phyloP scores from a whole-genome alignment of 2,329 filamentous ascomycete genomes.

The Leptosphaerulina australis region DNA sequence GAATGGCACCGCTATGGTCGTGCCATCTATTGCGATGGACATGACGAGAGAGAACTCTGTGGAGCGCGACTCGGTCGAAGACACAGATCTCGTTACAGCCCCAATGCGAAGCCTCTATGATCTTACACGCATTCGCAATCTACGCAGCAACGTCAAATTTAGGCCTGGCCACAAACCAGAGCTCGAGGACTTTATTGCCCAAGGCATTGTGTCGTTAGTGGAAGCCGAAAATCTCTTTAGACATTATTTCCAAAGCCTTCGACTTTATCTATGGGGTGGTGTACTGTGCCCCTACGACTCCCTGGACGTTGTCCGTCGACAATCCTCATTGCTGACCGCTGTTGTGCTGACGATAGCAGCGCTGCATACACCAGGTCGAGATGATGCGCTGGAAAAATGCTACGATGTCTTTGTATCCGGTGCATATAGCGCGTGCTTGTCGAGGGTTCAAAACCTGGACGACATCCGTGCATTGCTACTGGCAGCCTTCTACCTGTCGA shows the following conservation, averaged over 20 bases:
- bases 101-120: constrained; percentile 46
- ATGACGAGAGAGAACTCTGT: constrained; percentile 44
- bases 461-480: constrained; percentile 49
- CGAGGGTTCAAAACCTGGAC: constrained; percentile 47
- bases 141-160: constrained; percentile 36
- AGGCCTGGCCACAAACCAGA: constrained; percentile 34
- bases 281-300: constrained; percentile 40
- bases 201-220: constrained; percentile 32
- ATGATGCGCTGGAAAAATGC: constrained; percentile 40
- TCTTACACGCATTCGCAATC: constrained; percentile 42
- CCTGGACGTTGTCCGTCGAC: constrained; percentile 36
- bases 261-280: constrained; percentile 44
- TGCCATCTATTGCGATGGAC: constrained; percentile 43
- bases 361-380: constrained; percentile 36
- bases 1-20: constrained; percentile 32
- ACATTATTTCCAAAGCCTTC: constrained; percentile 39
- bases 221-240: constrained; percentile 42
- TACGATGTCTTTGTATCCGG: constrained; percentile 44
- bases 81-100: constrained; percentile 36
- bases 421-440: constrained; percentile 43
- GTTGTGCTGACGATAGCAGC: constrained; percentile 41
- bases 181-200: constrained; percentile 42
- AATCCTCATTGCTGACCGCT: constrained; percentile 42
- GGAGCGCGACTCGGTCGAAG: constrained; percentile 37
- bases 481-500: constrained; percentile 50